These are phyloP conservation scores for Lipomyces starkeyi DNA, from an alignment of 805 yeast genomes.

Conservation along the genomic window DNA sequence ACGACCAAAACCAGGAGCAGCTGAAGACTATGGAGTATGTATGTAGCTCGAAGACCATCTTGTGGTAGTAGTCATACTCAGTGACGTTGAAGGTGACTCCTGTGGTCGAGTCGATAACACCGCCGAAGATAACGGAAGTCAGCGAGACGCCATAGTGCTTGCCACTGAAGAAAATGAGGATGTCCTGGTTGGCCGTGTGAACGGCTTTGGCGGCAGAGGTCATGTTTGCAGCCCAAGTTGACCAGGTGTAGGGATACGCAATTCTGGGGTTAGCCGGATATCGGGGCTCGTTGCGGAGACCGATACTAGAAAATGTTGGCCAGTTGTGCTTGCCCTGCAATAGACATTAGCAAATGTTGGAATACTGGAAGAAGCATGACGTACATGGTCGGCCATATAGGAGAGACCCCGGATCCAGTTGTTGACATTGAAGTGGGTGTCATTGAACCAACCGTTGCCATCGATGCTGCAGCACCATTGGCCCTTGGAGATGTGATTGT, in stretches of 20 bases:
- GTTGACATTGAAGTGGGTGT: background rate
- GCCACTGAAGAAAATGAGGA: background rate
- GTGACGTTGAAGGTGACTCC: constrained; percentile 1
- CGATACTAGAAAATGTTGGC: background rate
- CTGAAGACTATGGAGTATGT: background rate
- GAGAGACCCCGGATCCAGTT: constrained; percentile 1
- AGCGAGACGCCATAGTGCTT: background rate
- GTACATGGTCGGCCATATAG: constrained; percentile 1
- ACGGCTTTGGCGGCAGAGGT: constrained; percentile 5
- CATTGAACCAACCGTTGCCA: constrained; percentile 9
- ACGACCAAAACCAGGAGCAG: no score
- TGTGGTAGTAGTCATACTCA: background rate
- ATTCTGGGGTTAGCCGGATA: background rate
- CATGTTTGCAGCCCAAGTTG: background rate
- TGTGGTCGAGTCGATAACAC: background rate
- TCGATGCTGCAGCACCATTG: constrained; percentile 2
- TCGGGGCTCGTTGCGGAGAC: background rate
- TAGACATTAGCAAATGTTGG: background rate
- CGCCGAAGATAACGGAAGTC: background rate
- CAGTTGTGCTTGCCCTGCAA: background rate
- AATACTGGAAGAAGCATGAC: background rate
- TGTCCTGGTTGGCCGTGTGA: background rate
- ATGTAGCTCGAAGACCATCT: constrained; percentile 4
- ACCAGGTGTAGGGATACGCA: background rate
- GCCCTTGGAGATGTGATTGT: constrained; percentile 2